Base-by-base conservation (phyloP, 805 yeast genomes). In the Starmerella roubikii region DNA sequence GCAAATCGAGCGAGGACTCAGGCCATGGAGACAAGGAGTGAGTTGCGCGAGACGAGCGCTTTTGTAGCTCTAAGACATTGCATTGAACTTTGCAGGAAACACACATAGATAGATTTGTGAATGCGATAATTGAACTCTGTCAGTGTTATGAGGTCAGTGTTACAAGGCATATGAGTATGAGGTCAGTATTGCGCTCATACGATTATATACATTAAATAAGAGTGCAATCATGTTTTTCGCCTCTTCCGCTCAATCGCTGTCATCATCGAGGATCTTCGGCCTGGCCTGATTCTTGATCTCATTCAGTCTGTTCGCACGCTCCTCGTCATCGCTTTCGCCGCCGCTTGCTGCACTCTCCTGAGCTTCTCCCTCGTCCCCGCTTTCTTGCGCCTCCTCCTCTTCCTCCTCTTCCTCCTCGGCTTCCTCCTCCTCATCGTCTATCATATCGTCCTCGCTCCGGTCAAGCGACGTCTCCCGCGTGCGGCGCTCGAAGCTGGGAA, bases 391-490 rank as follows among this genome's bases (percentile, higher is more conserved):
- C 11, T 41, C 45, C 13, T 19, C 46, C 11, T 25, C 36, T 30
- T 41, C 51, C 15, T 43, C 48, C 7, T 34, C 42, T 8, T 35
- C 44, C 19, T 31, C 40, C 24, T 31, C 30, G 27, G 29, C 36
- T 17, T 40, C 45, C 10, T 35, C 48, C 15, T 39, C 49, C 15
- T 18, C 35, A 11, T 41, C 40, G 18, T 42, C 42, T 17, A 16
- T 32, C 35, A 44, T 47, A n/a, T 44, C 49, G 34, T 38, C 45
- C 13, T 37, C 46, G 21, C 35, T 38, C 29, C 41, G 47, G 17
- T 37, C 46, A 27, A 32, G 40, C 15, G 30, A 41, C 24, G 27
- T 56, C 61, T 24, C 60, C 62, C 10, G 41, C 54, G 30, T 42
- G 40, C n/a, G 36, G 24, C 24, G 24, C 24, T 8, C 24, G n/a